Percentiles rank a stretch among this genome's conserved stretches.
Conservation (phyloP, 192 early-diverging fungal species). For the Rhizophagus prolifer region DNA sequence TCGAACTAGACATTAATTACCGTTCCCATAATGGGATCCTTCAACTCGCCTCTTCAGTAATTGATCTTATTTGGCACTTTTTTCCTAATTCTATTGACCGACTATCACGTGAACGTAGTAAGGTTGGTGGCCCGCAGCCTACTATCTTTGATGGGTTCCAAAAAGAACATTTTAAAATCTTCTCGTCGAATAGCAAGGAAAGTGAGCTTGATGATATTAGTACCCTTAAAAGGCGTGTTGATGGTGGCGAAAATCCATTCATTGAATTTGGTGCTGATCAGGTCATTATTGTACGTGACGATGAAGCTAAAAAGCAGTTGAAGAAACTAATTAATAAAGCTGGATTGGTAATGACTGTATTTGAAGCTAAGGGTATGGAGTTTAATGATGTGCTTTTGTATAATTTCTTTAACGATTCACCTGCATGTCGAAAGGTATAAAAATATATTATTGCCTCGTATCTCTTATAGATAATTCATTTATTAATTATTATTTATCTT, state of each 20-base stretch:
- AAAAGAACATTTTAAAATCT: background rate
- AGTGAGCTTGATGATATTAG: too few relatives aligned
- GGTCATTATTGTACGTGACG: slow-evolving; percentile 22
- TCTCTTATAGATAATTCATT: background rate
- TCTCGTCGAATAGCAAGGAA: background rate
- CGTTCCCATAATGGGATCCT: slow-evolving; percentile 26
- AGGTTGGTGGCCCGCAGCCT: slow-evolving; percentile 9
- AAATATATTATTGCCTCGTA: background rate
- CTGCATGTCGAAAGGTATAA: slow-evolving; percentile 11
- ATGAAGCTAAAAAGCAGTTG: background rate
- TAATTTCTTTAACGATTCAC: slow-evolving; percentile 29
- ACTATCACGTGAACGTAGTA: background rate
- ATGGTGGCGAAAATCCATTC: too few relatives aligned
- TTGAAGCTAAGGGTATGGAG: slow-evolving; percentile 22
- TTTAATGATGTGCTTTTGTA: slow-evolving; percentile 29
- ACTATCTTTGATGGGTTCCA: background rate
- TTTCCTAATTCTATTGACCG: slow-evolving; percentile 20
- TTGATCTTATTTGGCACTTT: slow-evolving; percentile 9
- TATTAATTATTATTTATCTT: background rate
- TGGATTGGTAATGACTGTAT: slow-evolving; percentile 11
- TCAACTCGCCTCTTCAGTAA: slow-evolving; percentile 20
- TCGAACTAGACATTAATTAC: slow-evolving; percentile 19
- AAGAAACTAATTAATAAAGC: slow-evolving; percentile 14
- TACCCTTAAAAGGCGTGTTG: too few relatives aligned
- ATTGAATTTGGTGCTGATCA: slow-evolving; percentile 27